These are phyloP conservation scores for Alternaria novae-zelandiae DNA, from an alignment of 2,329 filamentous ascomycete species.

Conservation along the genomic window DNA sequence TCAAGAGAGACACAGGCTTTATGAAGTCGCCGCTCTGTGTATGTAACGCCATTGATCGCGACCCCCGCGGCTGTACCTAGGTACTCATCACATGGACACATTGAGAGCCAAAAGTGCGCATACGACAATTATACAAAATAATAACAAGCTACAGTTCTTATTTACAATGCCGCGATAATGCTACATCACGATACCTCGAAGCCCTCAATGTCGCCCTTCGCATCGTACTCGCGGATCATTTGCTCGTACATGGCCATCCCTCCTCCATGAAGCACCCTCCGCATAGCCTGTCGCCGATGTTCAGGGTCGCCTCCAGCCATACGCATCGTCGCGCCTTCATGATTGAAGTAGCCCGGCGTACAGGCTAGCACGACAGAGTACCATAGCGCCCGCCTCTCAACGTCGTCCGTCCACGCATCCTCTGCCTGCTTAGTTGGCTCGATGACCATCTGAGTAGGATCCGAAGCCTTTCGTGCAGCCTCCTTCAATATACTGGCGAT, in stretches of 20 bases:
- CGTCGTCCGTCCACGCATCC: conserved; percentile 6
- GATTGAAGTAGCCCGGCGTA: conserved; percentile 21
- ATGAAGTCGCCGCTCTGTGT: neutral
- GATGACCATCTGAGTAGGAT: neutral
- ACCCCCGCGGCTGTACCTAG: neutral
- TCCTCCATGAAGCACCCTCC: conserved; percentile 5
- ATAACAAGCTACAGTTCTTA: neutral
- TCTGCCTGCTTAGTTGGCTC: conserved; percentile 11
- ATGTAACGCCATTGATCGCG: neutral
- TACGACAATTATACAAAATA: neutral
- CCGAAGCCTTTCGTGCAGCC: neutral
- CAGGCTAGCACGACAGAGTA: conserved; percentile 12
- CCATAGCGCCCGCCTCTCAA: conserved; percentile 7
- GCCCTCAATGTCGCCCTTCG: conserved; percentile 10
- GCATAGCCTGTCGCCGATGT: conserved; percentile 1
- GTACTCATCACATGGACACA: neutral
- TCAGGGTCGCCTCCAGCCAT: neutral
- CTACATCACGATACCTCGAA: conserved; percentile 5
- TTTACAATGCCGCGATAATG: neutral
- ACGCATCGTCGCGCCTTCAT: conserved; percentile 2
- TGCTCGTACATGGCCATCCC: conserved; percentile 11
- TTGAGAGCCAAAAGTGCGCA: neutral
- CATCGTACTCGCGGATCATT: conserved; percentile 9
- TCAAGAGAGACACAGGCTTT: neutral
- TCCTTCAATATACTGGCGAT: conserved; percentile 1